These are phyloP conservation scores for Botrytis porri DNA, from an alignment of 2,329 filamentous ascomycete species.

Conservation along the genomic window DNA sequence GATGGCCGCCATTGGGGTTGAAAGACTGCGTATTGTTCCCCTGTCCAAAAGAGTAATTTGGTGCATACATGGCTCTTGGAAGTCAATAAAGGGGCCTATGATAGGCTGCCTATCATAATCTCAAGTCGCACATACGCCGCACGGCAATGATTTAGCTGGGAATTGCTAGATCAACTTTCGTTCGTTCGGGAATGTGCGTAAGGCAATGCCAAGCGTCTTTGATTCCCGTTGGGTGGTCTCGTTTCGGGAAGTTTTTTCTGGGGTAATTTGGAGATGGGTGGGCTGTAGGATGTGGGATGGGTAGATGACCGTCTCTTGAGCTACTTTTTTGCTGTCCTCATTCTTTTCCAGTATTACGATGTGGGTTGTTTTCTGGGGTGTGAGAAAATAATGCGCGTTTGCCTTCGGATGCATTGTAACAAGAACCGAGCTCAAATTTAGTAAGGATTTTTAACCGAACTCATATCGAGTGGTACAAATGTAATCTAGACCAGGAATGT, in stretches of 20 bases:
- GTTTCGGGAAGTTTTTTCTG: conserved; percentile 17
- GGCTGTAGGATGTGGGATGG: conserved; percentile 1
- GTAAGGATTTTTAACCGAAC: conserved; percentile 16
- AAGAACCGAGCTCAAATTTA: conserved; percentile 11
- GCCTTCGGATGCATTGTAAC: conserved; percentile 11
- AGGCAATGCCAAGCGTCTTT: conserved; percentile 20
- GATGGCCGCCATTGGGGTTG: conserved; percentile 24
- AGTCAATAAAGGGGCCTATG: conserved; percentile 15
- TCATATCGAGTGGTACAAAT: neutral
- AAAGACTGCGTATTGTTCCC: conserved; percentile 21
- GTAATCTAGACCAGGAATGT: neutral
- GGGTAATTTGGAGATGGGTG: conserved; percentile 12
- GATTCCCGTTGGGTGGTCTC: conserved; percentile 10
- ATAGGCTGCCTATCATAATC: conserved; percentile 23
- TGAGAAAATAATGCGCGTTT: conserved; percentile 13
- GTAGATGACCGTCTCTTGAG: conserved; percentile 9
- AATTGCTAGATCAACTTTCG: conserved; percentile 19
- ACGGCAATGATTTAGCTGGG: conserved; percentile 20
- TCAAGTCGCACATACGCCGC: conserved; percentile 21
- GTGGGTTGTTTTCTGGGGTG: neutral
- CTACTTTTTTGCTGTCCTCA: neutral
- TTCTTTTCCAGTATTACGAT: conserved; percentile 15
- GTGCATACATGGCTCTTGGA: conserved; percentile 25
- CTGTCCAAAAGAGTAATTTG: conserved; percentile 23
- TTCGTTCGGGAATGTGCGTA: conserved; percentile 19